phyloP scores from a whole-genome alignment of 1,139 yeast genomes.

The Geotrichum klebahnii region DNA sequence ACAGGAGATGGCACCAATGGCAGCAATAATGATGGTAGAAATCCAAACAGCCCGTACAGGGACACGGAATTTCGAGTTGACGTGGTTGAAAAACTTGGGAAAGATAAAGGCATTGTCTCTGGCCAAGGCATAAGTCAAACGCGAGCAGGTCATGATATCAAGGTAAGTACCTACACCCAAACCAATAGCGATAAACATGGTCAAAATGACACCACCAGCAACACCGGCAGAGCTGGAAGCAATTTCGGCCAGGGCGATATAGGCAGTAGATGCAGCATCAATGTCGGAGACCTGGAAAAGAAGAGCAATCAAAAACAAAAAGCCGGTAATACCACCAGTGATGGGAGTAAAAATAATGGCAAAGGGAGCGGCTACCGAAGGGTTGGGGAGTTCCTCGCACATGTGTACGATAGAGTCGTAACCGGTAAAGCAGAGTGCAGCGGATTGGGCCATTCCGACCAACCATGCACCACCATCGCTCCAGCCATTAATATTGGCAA shows the following conservation, averaged over 20 bases:
- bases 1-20: constrained; percentile 56
- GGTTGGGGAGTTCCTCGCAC: constrained; percentile 74
- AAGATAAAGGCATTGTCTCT: constrained; percentile 75
- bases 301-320: constrained; percentile 66
- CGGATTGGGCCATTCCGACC: constrained; percentile 69
- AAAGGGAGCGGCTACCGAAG: constrained; percentile 72
- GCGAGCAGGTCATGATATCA: constrained; percentile 65
- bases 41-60: constrained; percentile 70
- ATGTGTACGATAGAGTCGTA: constrained; percentile 77
- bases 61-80: constrained; percentile 54
- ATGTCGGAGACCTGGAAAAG: constrained; percentile 67
- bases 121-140: constrained; percentile 76
- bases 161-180: constrained; percentile 40
- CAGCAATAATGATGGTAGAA: constrained; percentile 61
- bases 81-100: constrained; percentile 55
- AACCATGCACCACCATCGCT: constrained; percentile 26
- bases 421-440: constrained; percentile 60
- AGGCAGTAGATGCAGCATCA: constrained; percentile 41
- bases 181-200: constrained; percentile 23
- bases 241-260: constrained; percentile 21
- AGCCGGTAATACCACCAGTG: constrained; percentile 65
- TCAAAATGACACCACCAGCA: constrained; percentile 22
- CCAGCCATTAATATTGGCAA: constrained; percentile 26
- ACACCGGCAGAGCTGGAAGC: constrained; percentile 50
- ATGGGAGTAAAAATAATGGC: constrained; percentile 66